Base-by-base conservation (phyloP, 345 rosid species). In the Salix viminalis region DNA sequence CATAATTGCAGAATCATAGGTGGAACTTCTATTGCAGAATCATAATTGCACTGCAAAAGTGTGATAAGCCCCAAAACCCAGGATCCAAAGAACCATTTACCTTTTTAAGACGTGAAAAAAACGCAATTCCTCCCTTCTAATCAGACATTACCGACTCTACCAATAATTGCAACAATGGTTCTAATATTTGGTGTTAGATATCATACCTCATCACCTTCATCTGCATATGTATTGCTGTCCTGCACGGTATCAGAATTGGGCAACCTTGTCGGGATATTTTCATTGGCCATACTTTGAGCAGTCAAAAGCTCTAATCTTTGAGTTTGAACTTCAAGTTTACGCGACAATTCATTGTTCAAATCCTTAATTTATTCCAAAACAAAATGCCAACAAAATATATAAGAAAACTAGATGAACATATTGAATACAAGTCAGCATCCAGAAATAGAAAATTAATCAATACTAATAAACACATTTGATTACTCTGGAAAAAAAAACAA, bases 131-230 rank as follows among this genome's bases (percentile, higher is more conserved):
- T 65, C 39, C 39, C 15, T 18, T 18, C 68, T 65, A 13, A 14
- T 65, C 30, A 41, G n/a, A 44, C 21, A 58, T 73, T 23, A 39
- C 5, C 6, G 3, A 46, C 32, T 32, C 65, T 50, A n/a, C n/a
- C 44, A 26, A 48, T 36, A 54, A 13, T 30, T 8, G 15, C 8
- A 13, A 2, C 32, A 32, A 65, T n/a, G n/a, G 48, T 37, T n/a
- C 2, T 2, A 61, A 28, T 10, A 26, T 56, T 65, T 44, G 18
- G 50, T 16, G 14, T 24, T 42, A 61, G 60, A 34, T 52, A 19
- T 11, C 83, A 50, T 83, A 94, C 99, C 99, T 96, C 99, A 69
- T 96, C 99, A 58, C 99, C 99, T 85, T 96, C 99, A 80, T 94
- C 99, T 24, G 97, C 98, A 84, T 88, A 92, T 46, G 91, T 82